phyloP scores from a whole-genome alignment of 805 yeast species.

The Nakazawaea ernobii region DNA sequence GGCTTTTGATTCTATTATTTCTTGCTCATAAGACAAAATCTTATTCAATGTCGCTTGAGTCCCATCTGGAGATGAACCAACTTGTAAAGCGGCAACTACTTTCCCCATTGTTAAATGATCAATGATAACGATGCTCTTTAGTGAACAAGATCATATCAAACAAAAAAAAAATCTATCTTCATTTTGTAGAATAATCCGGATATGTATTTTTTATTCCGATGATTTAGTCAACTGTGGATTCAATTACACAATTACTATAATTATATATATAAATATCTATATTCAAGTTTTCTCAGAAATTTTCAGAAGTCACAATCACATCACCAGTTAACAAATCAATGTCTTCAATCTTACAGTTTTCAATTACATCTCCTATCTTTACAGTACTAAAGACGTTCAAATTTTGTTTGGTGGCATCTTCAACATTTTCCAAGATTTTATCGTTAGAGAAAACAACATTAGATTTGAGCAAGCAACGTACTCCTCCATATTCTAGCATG shows the following conservation, averaged over 20 bases:
- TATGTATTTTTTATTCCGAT: no score
- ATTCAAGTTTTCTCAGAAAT: slow-evolving; percentile 11
- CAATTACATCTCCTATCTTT: slow-evolving; percentile 37
- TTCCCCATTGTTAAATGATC: slow-evolving; percentile 7
- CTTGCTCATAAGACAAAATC: slow-evolving; percentile 31
- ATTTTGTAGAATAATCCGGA: background rate
- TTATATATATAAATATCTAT: no score
- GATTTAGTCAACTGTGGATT: no score
- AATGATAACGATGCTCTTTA: background rate
- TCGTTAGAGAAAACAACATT: slow-evolving; percentile 7
- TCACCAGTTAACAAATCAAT: slow-evolving; percentile 39
- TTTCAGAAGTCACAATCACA: slow-evolving; percentile 25
- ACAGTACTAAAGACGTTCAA: slow-evolving; percentile 21
- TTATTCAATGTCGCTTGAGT: slow-evolving; percentile 31
- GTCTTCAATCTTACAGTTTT: slow-evolving; percentile 31
- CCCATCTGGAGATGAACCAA: slow-evolving; percentile 33
- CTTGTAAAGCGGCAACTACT: slow-evolving; percentile 37
- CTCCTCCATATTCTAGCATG: slow-evolving; percentile 25
- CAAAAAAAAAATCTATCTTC: background rate
- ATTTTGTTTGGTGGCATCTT: slow-evolving; percentile 17
- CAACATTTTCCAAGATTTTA: slow-evolving; percentile 15
- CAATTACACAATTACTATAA: no score
- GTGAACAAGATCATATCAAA: no score
- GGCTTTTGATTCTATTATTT: slow-evolving; percentile 25
- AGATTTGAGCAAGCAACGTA: slow-evolving; percentile 21